Percentiles rank a stretch among this genome's conserved stretches.
Evolutionary conservation across 306 rosid genomes (phyloP).

Genomic region (Sindora glabra): DNA sequence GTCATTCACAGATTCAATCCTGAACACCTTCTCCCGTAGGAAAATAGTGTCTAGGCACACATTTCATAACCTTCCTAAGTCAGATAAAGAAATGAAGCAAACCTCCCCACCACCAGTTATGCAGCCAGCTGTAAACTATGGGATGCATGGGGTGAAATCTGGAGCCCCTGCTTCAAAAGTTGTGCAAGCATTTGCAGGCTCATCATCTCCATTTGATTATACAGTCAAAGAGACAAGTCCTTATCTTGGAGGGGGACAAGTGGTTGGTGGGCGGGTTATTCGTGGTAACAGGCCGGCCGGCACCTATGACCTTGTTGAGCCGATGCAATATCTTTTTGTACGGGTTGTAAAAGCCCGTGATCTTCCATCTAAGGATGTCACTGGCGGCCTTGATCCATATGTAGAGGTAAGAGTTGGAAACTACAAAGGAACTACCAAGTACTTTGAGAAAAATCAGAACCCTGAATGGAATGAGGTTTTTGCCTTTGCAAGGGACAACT

Average conservation of each 20-base stretch:
- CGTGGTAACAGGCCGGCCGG: constrained; percentile 35
- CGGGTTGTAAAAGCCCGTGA: constrained; percentile 91
- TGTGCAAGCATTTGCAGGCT: constrained; percentile 33
- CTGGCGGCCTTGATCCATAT: constrained; percentile 90
- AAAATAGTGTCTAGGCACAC: constrained; percentile 42
- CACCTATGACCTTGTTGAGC: constrained; percentile 84
- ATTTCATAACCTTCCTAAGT: constrained; percentile 54
- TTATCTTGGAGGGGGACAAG: constrained; percentile 75
- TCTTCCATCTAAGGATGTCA: constrained; percentile 72
- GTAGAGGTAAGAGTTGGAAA: constrained; percentile 83
- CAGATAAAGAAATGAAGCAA: constrained; percentile 21
- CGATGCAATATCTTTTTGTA: constrained; percentile 67
- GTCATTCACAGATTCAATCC: constrained; percentile 24
- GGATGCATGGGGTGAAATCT: constrained; percentile 58
- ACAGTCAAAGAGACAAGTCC: constrained; percentile 76
- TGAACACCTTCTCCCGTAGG: constrained; percentile 28
- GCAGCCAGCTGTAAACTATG: constrained; percentile 33
- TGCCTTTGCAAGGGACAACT: constrained; percentile 62
- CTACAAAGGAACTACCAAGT: constrained; percentile 59
- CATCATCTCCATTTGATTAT: constrained; percentile 42
- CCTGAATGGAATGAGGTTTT: constrained; percentile 95
- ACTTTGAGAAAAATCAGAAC: constrained; percentile 56
- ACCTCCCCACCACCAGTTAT: constrained; percentile 10
- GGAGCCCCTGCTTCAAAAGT: constrained; percentile 32
- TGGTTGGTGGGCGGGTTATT: constrained; percentile 61